Evolutionary conservation across 352 stramenopile genomes (phyloP), one percentile per base, ranked within the genome.

Genomic region (Pythium scleroteichum): DNA sequence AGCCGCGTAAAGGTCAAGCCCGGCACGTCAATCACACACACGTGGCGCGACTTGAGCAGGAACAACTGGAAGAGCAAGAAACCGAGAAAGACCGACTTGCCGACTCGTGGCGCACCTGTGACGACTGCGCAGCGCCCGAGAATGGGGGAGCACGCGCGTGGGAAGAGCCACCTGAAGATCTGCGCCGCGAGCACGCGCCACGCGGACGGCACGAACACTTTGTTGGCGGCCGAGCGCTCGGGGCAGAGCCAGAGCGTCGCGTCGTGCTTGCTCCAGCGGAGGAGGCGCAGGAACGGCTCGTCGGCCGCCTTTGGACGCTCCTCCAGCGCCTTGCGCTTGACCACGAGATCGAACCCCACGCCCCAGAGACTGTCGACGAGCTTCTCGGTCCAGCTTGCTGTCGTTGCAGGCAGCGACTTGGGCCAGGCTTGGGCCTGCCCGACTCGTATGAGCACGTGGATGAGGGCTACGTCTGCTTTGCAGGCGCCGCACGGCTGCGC

Each of bases 51-150:
- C 5, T 24, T 19, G 0, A 61, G 19, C n/a, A 32, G 27, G 4
- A 57, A 27, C 47, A 64, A 6, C 23, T 52, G 39, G 22, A 52
- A 12, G n/a, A 64, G 48, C 26, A 64, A 4, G 26, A 56, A 64
- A 0, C 45, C 57, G 35, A 64, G 35, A 58, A 58, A 64, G 14
- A 40, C 57, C 26, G 47, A 58, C 20, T 64, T 64, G 38, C 57
- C 48, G 26, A 45, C 47, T 16, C 57, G 45, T 20, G 47, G 35
- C 14, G 48, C 39, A 12, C 57, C 57, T 10, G 33, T 42, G n/a
- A 64, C 2, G 0, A 64, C 14, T 5, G 35, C 45, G 26, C 56
- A 35, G 16, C 35, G 56, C 22, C 53, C 53, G 16, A 23, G 12
- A 16, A 24, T 20, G 17, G 10, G 38, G 5, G 5, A 9, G 26